These are phyloP conservation scores for Lindgomyces ingoldianus DNA, from an alignment of 495 filamentous ascomycete species.

Conservation along the genomic window DNA sequence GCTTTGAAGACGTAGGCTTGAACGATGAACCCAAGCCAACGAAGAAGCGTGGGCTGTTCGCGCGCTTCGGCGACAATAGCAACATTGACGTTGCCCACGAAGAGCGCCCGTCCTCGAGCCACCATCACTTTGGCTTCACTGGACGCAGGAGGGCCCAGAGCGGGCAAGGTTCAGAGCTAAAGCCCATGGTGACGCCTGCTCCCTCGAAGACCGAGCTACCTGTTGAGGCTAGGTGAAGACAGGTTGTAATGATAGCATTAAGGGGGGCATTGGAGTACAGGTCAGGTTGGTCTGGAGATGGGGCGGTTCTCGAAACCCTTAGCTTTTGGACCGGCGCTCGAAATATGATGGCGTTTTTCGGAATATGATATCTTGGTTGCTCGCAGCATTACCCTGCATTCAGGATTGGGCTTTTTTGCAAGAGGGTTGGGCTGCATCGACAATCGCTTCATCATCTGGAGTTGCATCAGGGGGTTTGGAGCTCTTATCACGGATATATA, in stretches of 20 bases:
- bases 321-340: neutral
- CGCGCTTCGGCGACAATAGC: constrained; percentile 74
- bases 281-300: neutral
- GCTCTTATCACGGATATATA: neutral
- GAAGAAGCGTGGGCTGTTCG: constrained; percentile 83
- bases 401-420: neutral
- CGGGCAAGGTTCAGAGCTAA: constrained; percentile 62
- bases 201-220: constrained; percentile 16
- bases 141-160: constrained; percentile 75
- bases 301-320: neutral
- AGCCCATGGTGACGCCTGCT: constrained; percentile 34
- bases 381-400: constrained; percentile 1
- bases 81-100: constrained; percentile 28
- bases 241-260: neutral
- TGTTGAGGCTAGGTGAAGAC: constrained; percentile 12
- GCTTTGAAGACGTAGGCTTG: constrained; percentile 89
- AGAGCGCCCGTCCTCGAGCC: constrained; percentile 49
- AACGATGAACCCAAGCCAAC: constrained; percentile 65
- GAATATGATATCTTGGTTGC: neutral
- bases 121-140: constrained; percentile 64
- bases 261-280: neutral
- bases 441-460: constrained; percentile 1
- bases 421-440: constrained; percentile 3
- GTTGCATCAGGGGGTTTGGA: no score
- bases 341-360: neutral